Conservation (phyloP, 257 asterid genomes). For the Knoxia roxburghii region DNA sequence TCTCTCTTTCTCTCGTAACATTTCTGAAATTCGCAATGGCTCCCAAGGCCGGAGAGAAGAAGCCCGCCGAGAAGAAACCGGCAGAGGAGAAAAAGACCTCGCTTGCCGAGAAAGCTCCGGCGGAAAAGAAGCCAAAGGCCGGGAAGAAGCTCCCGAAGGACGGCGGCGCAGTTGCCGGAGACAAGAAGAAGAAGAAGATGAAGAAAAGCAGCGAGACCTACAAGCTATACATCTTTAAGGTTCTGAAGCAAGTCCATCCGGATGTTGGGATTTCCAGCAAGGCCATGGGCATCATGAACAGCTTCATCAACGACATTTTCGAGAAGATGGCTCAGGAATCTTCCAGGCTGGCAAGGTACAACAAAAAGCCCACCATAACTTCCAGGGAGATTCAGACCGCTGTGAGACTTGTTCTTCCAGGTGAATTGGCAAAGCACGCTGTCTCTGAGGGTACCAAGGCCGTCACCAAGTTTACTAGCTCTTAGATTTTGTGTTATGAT, state of each 20-base stretch:
- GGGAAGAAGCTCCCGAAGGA: no score
- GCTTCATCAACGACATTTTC: conserved; percentile 41
- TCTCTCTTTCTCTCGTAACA: not conserved
- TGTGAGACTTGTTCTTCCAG: no score
- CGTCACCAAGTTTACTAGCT: conserved; percentile 39
- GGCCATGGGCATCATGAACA: conserved; percentile 71
- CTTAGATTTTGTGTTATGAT: conserved; percentile 48
- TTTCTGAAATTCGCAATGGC: conserved; percentile 33
- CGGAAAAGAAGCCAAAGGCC: conserved; percentile 66
- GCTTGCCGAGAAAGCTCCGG: conserved; percentile 45
- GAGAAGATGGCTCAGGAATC: conserved; percentile 58
- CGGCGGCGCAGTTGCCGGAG: conserved; percentile 40
- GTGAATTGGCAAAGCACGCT: no score
- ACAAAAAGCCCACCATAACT: conserved; percentile 64
- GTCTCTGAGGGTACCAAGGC: no score
- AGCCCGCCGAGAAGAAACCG: conserved; percentile 47
- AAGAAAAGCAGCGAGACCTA: conserved; percentile 55
- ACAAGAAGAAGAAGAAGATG: conserved; percentile 55
- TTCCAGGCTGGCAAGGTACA: conserved; percentile 51
- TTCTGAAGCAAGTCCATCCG: conserved; percentile 62
- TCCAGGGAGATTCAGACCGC: no score
- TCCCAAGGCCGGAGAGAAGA: conserved; percentile 38
- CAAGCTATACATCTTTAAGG: no score
- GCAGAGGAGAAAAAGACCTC: conserved; percentile 53
- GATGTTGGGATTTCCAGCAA: conserved; percentile 60